These are phyloP conservation scores for Trichosporon coremiiforme DNA, from an alignment of 1,284 basidiomycete genomes.

Conservation along the genomic window DNA sequence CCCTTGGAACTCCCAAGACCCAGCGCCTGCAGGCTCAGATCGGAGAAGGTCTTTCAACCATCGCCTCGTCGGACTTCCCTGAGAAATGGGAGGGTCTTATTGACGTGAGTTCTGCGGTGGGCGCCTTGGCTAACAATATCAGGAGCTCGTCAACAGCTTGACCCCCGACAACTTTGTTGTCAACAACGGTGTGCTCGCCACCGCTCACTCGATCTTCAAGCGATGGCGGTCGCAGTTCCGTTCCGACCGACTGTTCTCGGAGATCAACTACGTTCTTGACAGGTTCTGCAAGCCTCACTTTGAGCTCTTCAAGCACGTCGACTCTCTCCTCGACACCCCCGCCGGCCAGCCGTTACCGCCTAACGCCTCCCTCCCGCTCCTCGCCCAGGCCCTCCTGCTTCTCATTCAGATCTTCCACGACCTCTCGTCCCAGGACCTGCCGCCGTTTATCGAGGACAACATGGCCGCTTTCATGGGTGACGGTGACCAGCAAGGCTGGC, in stretches of 20 bases:
- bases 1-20: conserved; percentile 56
- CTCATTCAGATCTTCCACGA: conserved; percentile 90
- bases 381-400: conserved; percentile 74
- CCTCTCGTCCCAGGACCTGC: conserved; percentile 91
- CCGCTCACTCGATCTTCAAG: conserved; percentile 92
- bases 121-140: conserved; percentile 28
- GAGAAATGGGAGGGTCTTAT: conserved; percentile 79
- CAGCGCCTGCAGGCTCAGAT: conserved; percentile 67
- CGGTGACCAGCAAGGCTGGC: conserved; percentile 63
- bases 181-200: conserved; percentile 87
- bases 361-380: conserved; percentile 52
- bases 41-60: conserved; percentile 82
- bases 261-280: conserved; percentile 88
- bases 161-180: conserved; percentile 76
- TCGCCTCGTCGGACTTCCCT: conserved; percentile 86
- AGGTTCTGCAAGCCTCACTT: conserved; percentile 84
- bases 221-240: conserved; percentile 90
- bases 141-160: conserved; percentile 83
- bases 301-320: conserved; percentile 69
- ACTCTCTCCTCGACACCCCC: conserved; percentile 56
- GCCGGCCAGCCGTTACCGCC: conserved; percentile 50
- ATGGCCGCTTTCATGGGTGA: conserved; percentile 77
- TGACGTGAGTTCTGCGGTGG: conserved; percentile 75
- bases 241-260: conserved; percentile 80
- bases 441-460: conserved; percentile 89